Evolutionary conservation across 2,329 filamentous ascomycete genomes (phyloP), one percentile per base, ranked within the genome.

Genomic region (Phoma sp.): DNA sequence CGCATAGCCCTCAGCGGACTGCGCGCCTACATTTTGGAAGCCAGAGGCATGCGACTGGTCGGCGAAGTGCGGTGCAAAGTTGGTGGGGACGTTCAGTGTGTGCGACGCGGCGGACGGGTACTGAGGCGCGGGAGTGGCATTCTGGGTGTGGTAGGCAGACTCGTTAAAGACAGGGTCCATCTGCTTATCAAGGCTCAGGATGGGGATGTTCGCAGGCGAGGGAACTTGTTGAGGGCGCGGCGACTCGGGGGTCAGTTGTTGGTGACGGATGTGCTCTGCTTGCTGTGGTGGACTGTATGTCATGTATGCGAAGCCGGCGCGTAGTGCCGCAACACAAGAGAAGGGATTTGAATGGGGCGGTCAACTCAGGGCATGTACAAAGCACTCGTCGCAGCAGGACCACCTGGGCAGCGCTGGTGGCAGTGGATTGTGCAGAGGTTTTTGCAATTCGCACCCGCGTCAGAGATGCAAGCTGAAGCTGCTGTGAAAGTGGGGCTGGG

Each of bases 151-250:
- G 59, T 82, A 82, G 49, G 85, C 81, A 51, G 85, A 85, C 73
- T 88, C 86, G 76, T 88, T 87, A 80, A 89, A 88, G 65, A 84
- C 78, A 50, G 86, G 85, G 76, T 91, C 87, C 84, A 86, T 90
- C 77, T 89, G 87, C 71, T 88, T 86, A 71, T 87, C 83, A 69
- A 90, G 60, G 24, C 45, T 51, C 80, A 50, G 62, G 50, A 91
- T 84, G 54, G 88, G 86, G 56, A 90, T 89, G 64, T 85, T 88
- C 64, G 85, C 82, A 48, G 87, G 86, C 74, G 88, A 84, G 63
- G 87, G 83, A 63, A 87, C 80, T 75, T 90, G 86, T 66, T 89
- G 76, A 63, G 88, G 88, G 67, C 87, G 86, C 69, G 88, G 88
- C 72, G 87, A 90, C 70, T 88, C 85, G 61, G 88, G 88, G 70